These are phyloP conservation scores for Pyrenophora teres DNA, from an alignment of 2,329 filamentous ascomycete genomes.

Conservation along the genomic window DNA sequence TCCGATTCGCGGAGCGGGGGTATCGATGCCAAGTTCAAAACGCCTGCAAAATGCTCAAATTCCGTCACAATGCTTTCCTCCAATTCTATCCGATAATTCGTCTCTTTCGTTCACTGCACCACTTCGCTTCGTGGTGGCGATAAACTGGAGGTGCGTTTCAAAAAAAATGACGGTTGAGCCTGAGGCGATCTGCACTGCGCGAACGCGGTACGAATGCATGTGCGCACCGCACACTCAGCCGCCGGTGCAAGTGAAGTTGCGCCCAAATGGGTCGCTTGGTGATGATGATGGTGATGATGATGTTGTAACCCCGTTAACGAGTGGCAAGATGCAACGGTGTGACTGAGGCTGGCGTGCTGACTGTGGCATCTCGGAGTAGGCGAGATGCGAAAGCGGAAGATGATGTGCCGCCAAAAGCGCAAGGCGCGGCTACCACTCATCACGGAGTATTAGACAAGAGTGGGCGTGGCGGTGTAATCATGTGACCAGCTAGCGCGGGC, in stretches of 20 bases:
- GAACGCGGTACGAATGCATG: conserved; percentile 9
- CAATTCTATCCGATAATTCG: background rate
- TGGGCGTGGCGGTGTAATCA: conserved; percentile 4
- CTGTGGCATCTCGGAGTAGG: background rate
- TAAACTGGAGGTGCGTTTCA: too few relatives aligned
- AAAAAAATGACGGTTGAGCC: conserved; percentile 1
- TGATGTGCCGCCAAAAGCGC: conserved; percentile 2
- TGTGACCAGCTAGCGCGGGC: conserved; percentile 16
- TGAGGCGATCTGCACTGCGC: conserved; percentile 5
- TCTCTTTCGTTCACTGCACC: background rate
- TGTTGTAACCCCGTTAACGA: background rate
- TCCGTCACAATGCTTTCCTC: conserved; percentile 4
- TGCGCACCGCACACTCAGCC: background rate
- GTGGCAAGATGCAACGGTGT: background rate
- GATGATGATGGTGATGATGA: background rate
- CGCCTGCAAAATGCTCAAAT: conserved; percentile 7
- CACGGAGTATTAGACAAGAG: too few relatives aligned
- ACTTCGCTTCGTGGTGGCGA: background rate
- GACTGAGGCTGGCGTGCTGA: background rate
- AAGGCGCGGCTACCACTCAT: conserved; percentile 3
- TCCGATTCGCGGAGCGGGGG: conserved; percentile 29
- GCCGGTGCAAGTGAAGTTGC: background rate
- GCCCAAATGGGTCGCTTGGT: conserved; percentile 5
- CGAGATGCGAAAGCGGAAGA: background rate
- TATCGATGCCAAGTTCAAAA: conserved; percentile 23